Evolutionary conservation across 2,329 filamentous ascomycete species (phyloP), one percentile per base, ranked within the genome.

Genomic region (Botrytis medusae): DNA sequence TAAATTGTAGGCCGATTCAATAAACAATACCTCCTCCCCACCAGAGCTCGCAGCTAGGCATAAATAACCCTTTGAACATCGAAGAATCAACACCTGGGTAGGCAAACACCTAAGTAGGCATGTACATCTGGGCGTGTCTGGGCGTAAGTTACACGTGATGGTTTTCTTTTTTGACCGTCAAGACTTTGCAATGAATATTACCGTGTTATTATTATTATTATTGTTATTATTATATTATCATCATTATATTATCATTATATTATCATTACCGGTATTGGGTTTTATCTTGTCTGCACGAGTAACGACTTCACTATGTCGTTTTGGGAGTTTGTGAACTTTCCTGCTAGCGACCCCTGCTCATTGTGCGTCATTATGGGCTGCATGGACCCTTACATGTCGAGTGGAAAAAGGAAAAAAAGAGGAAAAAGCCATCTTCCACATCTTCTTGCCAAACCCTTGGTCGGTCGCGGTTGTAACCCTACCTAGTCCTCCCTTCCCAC

Each of bases 381-480:
- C 60, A 62, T 62, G 60, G 60, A 62, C 60, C 34, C 60, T 61
- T 62, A 16, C 34, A 62, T 42, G 32, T n/a, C 60, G 37, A 42
- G 22, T 40, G 32, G 59, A 61, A 61, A 61, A 37, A 16, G 22
- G 10, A 54, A 54, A 29, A 54, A 29, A 54, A 29, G 51, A 51
- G 48, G 25, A 51, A 54, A 54, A 61, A 18, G 34, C 12, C 60
- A 18, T n/a, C 14, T n/a, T 40, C 25, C 34, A 61, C 59, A 37
- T 62, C 59, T 40, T 61, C 9, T 25, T 40, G 59, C 59, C 59
- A 61, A 61, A 61, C 59, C 60, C 37, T 42, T 62, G 60, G 60
- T n/a, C 34, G 60, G 60, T 40, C 22, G 12, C 34, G 60, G 34
- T 62, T 37, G 34, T 25, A 42, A 57, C 22, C 60, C 60, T 40